Base-by-base conservation (phyloP, 2,329 filamentous ascomycete genomes). In the Alternaria dauci region DNA sequence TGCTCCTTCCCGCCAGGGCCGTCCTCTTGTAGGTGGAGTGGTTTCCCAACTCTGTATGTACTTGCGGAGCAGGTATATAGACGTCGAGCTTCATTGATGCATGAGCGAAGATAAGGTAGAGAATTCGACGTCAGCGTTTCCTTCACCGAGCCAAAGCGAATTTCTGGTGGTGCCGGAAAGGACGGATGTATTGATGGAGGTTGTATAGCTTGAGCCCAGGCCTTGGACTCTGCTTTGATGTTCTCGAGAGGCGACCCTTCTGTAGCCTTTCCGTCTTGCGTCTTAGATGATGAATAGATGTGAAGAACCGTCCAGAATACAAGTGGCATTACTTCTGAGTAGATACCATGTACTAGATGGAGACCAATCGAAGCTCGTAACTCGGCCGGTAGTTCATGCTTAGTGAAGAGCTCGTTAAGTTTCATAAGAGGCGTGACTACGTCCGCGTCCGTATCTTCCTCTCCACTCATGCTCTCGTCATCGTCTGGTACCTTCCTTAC, bases 181-280 rank as follows among this genome's bases (percentile, higher is more conserved):
- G 71, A 67, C 1, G 76, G 75, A 42, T 78, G 75, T 39, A 78
- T 75, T 11, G 75, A 75, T 4, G 75, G 74, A 30, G 75, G 76
- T 52, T 78, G 76, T 11, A 68, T 57, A 11, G 72, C 75, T 63
- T 72, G 61, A 11, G 71, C 75, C 71, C 71, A 78, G 3, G 39
- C 16, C 36, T 66, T 70, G 0, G 73, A 77, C 48, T 78, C 75
- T 43, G 63, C 52, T 34, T 69, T 68, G 20, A 78, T 71, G 26
- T 52, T 66, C 20, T 62, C 54, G 5, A 78, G 59, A 3, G 71
- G 69, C 4, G 66, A 68, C 2, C 52, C 57, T 20, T 57, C 36
- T 18, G 42, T 18, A 20, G 51, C 30, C 34, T 67, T 53, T 0
- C 44, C 39, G 11, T 67, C 57, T 28, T 59, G 53, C 18, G 57